A percentile compares a stretch with the other conserved stretches of the same genome.
These are phyloP conservation scores for Blumeriella jaapii DNA, from an alignment of 2,329 filamentous ascomycete species.

Conservation along the genomic window DNA sequence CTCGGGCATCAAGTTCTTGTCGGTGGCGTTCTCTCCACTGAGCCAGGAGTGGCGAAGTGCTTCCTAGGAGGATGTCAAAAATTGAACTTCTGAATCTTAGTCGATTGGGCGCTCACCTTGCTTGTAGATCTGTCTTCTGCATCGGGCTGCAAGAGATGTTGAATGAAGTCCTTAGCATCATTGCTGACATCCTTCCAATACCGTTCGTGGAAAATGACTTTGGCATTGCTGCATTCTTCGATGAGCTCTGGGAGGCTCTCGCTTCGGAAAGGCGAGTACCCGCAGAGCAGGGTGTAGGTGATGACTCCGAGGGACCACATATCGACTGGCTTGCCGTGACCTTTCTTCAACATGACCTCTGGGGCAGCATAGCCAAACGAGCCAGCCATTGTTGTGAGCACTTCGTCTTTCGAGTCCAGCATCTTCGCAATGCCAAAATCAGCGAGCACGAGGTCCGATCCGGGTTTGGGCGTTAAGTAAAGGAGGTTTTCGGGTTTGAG, in stretches of 20 bases:
- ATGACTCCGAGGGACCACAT: conserved; percentile 99
- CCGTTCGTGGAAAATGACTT: conserved; percentile 88
- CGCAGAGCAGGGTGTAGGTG: conserved; percentile 94
- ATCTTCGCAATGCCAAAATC: conserved; percentile 99
- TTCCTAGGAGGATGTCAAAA: conserved; percentile 38
- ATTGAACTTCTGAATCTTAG: background rate
- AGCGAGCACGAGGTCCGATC: conserved; percentile 83
- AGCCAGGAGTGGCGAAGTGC: conserved; percentile 80
- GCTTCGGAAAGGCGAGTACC: conserved; percentile 94
- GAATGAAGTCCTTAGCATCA: conserved; percentile 92
- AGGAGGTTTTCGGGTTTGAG: conserved; percentile 96
- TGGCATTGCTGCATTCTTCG: conserved; percentile 76
- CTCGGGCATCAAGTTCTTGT: conserved; percentile 95
- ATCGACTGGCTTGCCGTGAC: conserved; percentile 95
- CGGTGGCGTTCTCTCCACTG: conserved; percentile 78
- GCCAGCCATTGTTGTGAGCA: conserved; percentile 95
- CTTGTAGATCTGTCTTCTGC: conserved; percentile 69
- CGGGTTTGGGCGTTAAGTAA: conserved; percentile 66
- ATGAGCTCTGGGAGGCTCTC: conserved; percentile 90
- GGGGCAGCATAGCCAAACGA: conserved; percentile 97
- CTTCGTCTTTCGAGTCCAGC: conserved; percentile 79
- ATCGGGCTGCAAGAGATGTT: conserved; percentile 65
- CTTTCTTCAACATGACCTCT: conserved; percentile 95
- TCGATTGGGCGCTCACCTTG: conserved; percentile 40
- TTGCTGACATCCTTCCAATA: conserved; percentile 98